Evolutionary conservation across 2,329 filamentous ascomycete genomes (phyloP).

Genomic region (Xylaria sp.): DNA sequence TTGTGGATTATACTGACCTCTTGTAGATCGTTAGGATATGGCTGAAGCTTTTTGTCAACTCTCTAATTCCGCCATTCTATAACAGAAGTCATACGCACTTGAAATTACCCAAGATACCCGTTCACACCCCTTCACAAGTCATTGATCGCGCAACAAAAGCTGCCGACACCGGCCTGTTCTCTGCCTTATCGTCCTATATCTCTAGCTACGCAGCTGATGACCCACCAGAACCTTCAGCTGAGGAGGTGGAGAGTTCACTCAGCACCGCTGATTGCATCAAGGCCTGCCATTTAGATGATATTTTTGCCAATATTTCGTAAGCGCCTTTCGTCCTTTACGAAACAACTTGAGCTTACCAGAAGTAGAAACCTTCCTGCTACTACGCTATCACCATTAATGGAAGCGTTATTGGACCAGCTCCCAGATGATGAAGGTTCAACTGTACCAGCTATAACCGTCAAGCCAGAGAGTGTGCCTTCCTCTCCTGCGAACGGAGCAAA

Average conservation of each 20-base stretch:
- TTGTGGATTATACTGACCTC: constrained; percentile 52
- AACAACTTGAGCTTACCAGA: constrained; percentile 18
- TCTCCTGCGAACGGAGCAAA: constrained; percentile 71
- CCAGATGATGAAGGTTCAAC: constrained; percentile 82
- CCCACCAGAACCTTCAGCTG: constrained; percentile 95
- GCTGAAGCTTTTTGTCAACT: constrained; percentile 96
- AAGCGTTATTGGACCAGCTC: constrained; percentile 82
- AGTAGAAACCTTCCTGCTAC: constrained; percentile 69
- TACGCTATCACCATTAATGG: constrained; percentile 71
- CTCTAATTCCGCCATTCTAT: constrained; percentile 85
- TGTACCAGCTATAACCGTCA: constrained; percentile 83
- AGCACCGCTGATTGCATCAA: constrained; percentile 95
- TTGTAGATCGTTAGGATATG: constrained; percentile 86
- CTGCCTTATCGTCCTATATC: constrained; percentile 94
- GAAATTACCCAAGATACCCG: constrained; percentile 81
- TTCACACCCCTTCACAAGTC: constrained; percentile 91
- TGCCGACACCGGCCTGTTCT: constrained; percentile 87
- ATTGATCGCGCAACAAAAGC: constrained; percentile 86
- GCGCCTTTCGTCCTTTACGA: constrained; percentile 45
- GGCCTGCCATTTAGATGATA: constrained; percentile 83
- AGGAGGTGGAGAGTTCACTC: constrained; percentile 94
- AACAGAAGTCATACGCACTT: constrained; percentile 70
- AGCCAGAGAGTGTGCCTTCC: constrained; percentile 79
- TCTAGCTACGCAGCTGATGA: constrained; percentile 99
- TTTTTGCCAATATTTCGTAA: constrained; percentile 85